Conservation (phyloP, 129 eudicot species). For the Artemisia annua region DNA sequence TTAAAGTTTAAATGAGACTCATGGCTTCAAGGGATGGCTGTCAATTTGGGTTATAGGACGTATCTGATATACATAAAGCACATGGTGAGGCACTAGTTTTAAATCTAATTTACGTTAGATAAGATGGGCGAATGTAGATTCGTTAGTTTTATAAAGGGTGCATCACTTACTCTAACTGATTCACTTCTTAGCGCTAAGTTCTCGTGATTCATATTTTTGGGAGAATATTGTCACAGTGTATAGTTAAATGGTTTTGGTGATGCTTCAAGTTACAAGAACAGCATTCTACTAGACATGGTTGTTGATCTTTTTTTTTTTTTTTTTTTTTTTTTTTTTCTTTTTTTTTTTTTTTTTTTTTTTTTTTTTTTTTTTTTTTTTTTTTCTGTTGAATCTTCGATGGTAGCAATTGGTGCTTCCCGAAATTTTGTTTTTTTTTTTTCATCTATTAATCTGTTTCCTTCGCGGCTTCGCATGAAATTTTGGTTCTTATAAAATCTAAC, state of each 20-base stretch:
- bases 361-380: too few relatives aligned
- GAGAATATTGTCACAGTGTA: constrained; percentile 10
- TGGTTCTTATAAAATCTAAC: constrained; percentile 10
- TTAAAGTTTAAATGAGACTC: background rate
- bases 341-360: too few relatives aligned
- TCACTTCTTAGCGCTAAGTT: constrained; percentile 9
- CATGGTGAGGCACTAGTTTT: too few relatives aligned
- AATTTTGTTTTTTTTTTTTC: background rate
- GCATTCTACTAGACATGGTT: constrained; percentile 23
- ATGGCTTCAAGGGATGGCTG: background rate
- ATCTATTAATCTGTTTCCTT: constrained; percentile 4
- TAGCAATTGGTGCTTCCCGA: constrained; percentile 12
- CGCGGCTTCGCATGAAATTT: constrained; percentile 24
- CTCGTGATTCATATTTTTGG: constrained; percentile 5
- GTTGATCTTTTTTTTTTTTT: too few relatives aligned
- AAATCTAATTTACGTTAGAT: background rate
- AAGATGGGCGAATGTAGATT: background rate
- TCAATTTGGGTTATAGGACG: background rate
- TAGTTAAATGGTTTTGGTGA: constrained; percentile 3
- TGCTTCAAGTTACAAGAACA: constrained; percentile 16
- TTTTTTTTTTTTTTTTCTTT: too few relatives aligned
- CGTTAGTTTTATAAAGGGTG: background rate
- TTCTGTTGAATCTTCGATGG: too few relatives aligned
- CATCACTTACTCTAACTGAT: background rate
- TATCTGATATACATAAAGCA: background rate